Evolutionary conservation across 129 eudicot genomes (phyloP).

Genomic region (Saposhnikovia divaricata): DNA sequence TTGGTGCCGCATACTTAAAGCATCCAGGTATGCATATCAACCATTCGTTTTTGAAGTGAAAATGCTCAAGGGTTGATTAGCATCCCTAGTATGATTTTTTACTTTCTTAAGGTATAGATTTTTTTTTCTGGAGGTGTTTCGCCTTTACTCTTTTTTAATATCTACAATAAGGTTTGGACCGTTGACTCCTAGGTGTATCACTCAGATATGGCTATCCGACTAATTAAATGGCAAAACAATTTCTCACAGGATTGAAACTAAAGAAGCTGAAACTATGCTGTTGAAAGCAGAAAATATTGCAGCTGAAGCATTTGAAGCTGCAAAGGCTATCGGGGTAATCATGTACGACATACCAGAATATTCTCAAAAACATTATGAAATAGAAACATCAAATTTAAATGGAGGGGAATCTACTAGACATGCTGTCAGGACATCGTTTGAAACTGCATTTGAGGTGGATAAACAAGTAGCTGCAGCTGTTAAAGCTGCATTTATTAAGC

Average conservation of each 20-base stretch:
- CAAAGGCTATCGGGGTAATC: slow-evolving; percentile 74
- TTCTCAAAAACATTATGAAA: slow-evolving; percentile 37
- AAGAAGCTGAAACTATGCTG: slow-evolving; percentile 62
- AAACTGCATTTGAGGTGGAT: slow-evolving; percentile 88
- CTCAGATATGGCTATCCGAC: not conserved
- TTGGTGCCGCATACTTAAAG: slow-evolving; percentile 89
- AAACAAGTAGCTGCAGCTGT: slow-evolving; percentile 94
- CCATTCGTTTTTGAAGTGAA: not conserved
- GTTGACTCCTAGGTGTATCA: not conserved
- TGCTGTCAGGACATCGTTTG: slow-evolving; percentile 65
- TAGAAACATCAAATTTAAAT: slow-evolving; percentile 50
- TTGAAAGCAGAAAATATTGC: slow-evolving; percentile 63
- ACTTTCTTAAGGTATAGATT: not conserved
- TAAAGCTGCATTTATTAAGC: slow-evolving; percentile 72
- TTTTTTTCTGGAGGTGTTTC: no score
- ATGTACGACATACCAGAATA: slow-evolving; percentile 66
- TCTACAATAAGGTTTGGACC: not conserved
- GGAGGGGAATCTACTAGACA: slow-evolving; percentile 49
- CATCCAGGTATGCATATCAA: slow-evolving; percentile 49
- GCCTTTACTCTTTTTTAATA: not conserved
- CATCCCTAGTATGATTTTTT: not conserved
- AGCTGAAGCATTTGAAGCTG: slow-evolving; percentile 77
- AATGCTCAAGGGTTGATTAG: not conserved
- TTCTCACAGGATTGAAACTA: slow-evolving; percentile 56
- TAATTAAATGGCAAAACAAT: not conserved